Evolutionary conservation across 306 rosid genomes (phyloP).

Genomic region (Aeschynomene evenia): DNA sequence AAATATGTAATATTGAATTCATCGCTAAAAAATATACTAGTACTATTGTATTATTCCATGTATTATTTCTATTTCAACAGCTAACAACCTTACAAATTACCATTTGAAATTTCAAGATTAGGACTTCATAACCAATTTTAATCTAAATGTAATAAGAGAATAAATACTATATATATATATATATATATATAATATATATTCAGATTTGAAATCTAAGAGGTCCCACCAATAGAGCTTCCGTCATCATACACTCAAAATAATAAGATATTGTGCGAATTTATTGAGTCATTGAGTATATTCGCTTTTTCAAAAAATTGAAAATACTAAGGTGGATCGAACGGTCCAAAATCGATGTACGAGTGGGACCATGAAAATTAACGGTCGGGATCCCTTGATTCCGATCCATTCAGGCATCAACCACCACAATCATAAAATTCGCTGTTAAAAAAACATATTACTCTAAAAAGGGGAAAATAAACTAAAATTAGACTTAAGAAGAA

Average conservation of each 20-base stretch:
- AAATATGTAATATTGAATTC: too few species aligned
- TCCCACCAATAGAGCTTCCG: not conserved
- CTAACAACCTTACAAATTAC: not conserved
- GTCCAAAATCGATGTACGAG: slow-evolving; percentile 6
- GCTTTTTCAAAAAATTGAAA: not conserved
- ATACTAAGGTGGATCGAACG: not conserved
- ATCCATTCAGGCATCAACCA: not conserved
- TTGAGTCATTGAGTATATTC: slow-evolving; percentile 4
- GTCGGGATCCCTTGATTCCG: not conserved
- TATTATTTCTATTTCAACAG: not conserved
- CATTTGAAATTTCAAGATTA: not conserved
- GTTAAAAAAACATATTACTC: not conserved
- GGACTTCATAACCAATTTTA: not conserved
- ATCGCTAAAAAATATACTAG: too few species aligned
- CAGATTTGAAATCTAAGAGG: not conserved
- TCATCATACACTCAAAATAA: not conserved
- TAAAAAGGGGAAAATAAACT: not conserved
- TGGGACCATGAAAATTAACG: not conserved
- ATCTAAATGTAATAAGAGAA: not conserved
- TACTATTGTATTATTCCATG: not conserved
- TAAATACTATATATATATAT: too few species aligned
- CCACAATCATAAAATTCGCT: not conserved
- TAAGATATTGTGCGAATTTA: not conserved
- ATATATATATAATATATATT: not conserved
- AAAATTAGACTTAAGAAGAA: not conserved